These are phyloP conservation scores for Stereum hirsutum DNA, from an alignment of 1,284 basidiomycete species.

Conservation along the genomic window DNA sequence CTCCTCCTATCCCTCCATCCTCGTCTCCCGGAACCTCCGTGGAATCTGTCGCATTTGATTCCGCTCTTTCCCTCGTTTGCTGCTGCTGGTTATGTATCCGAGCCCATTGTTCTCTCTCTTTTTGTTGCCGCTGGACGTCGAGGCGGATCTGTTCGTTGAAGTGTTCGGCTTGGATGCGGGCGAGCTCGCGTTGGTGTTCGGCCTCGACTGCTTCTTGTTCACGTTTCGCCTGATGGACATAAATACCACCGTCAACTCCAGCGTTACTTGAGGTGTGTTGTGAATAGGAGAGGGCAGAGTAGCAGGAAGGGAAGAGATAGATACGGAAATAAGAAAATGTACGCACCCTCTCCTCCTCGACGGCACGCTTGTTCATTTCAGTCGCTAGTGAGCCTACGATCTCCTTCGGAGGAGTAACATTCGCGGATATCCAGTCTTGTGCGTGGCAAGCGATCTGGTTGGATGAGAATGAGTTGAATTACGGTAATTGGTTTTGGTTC, in stretches of 20 bases:
- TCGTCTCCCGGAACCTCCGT: conserved; percentile 44
- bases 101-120: conserved; percentile 24
- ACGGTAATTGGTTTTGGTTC: not conserved
- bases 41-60: conserved; percentile 59
- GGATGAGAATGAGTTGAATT: not conserved
- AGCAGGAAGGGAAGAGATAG: no score
- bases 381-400: conserved; percentile 58
- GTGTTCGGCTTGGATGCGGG: conserved; percentile 38
- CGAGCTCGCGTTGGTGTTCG: conserved; percentile 34
- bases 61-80: conserved; percentile 47
- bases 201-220: conserved; percentile 44
- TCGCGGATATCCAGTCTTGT: conserved; percentile 59
- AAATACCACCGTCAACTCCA: no score
- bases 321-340: no score
- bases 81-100: no score
- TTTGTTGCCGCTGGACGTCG: conserved; percentile 46
- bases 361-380: conserved; percentile 63
- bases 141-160: conserved; percentile 55
- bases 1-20: no score
- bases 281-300: no score
- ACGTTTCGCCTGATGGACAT: conserved; percentile 23
- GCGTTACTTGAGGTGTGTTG: no score
- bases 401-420: conserved; percentile 49
- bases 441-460: conserved; percentile 51
- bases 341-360: conserved; percentile 52